Percentiles rank a stretch among this genome's conserved stretches.
These are phyloP conservation scores for Aspergillus sp. DNA, from an alignment of 2,329 filamentous ascomycete genomes.

Conservation along the genomic window DNA sequence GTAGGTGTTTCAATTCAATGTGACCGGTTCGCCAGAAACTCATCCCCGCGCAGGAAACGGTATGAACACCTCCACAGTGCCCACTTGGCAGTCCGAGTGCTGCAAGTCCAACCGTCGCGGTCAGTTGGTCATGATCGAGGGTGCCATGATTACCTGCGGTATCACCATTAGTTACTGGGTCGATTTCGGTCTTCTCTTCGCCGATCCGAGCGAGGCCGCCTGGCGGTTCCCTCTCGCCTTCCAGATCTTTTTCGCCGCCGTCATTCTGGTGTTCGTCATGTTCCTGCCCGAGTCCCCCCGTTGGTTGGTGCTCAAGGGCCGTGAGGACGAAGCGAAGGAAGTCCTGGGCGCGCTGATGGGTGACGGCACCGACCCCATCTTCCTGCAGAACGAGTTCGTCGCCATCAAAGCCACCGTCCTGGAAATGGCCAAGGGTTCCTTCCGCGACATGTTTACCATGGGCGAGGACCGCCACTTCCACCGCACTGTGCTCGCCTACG, in stretches of 20 bases:
- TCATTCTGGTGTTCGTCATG: conserved; percentile 51
- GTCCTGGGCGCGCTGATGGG: conserved; percentile 50
- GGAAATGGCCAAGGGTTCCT: conserved; percentile 51
- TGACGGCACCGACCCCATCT: conserved; percentile 45
- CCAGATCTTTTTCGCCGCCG: conserved; percentile 56
- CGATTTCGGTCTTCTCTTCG: conserved; percentile 53
- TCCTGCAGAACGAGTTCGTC: conserved; percentile 48
- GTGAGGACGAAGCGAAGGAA: conserved; percentile 51
- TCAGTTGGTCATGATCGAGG: conserved; percentile 55
- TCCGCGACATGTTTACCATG: conserved; percentile 60
- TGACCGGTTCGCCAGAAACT: neutral
- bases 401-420: conserved; percentile 55
- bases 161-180: conserved; percentile 53
- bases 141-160: conserved; percentile 52
- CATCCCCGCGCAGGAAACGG: conserved; percentile 36
- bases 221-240: conserved; percentile 60
- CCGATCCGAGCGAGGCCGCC: conserved; percentile 47
- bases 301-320: conserved; percentile 58
- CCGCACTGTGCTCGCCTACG: conserved; percentile 55
- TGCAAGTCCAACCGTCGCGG: conserved; percentile 52
- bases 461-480: conserved; percentile 57
- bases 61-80: conserved; percentile 53
- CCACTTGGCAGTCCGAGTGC: conserved; percentile 53
- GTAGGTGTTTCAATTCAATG: conserved; percentile 19
- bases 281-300: conserved; percentile 58